phyloP scores from a whole-genome alignment of 495 filamentous ascomycete species.

The Hyphodiscus hymeniophilus region DNA sequence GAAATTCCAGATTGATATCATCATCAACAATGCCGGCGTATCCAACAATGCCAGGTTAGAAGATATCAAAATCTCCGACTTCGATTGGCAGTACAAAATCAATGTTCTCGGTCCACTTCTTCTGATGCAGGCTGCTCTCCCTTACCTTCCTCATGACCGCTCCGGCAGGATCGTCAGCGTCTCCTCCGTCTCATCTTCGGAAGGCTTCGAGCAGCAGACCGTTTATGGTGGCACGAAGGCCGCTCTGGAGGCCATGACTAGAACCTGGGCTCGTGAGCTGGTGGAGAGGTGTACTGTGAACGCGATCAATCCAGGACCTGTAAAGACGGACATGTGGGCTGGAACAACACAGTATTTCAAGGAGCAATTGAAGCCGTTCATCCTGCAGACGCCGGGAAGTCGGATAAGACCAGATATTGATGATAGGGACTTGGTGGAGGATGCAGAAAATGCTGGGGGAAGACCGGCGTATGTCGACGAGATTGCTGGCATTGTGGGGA shows the following conservation, averaged over 20 bases:
- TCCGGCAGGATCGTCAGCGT: slow-evolving; percentile 76
- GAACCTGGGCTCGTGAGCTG: slow-evolving; percentile 80
- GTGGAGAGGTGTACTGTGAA: slow-evolving; percentile 75
- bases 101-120: slow-evolving; percentile 86
- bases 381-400: slow-evolving; percentile 61
- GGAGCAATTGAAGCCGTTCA: slow-evolving; percentile 38
- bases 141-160: slow-evolving; percentile 64
- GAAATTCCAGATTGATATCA: slow-evolving; percentile 67
- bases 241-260: slow-evolving; percentile 85
- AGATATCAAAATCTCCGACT: slow-evolving; percentile 49
- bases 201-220: slow-evolving; percentile 62
- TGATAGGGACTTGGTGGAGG: slow-evolving; percentile 48
- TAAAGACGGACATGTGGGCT: slow-evolving; percentile 62
- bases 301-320: slow-evolving; percentile 81
- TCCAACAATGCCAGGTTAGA: slow-evolving; percentile 51
- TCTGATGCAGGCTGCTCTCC: slow-evolving; percentile 60
- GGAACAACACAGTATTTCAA: slow-evolving; percentile 33
- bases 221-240: slow-evolving; percentile 89
- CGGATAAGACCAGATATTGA: slow-evolving; percentile 46
- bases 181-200: slow-evolving; percentile 56
- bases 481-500: slow-evolving; percentile 77
- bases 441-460: slow-evolving; percentile 56
- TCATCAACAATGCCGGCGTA: slow-evolving; percentile 84
- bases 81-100: slow-evolving; percentile 63
- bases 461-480: slow-evolving; percentile 64